Base-by-base conservation (phyloP, 192 early-diverging fungal genomes). In the Coemansia pectinata region DNA sequence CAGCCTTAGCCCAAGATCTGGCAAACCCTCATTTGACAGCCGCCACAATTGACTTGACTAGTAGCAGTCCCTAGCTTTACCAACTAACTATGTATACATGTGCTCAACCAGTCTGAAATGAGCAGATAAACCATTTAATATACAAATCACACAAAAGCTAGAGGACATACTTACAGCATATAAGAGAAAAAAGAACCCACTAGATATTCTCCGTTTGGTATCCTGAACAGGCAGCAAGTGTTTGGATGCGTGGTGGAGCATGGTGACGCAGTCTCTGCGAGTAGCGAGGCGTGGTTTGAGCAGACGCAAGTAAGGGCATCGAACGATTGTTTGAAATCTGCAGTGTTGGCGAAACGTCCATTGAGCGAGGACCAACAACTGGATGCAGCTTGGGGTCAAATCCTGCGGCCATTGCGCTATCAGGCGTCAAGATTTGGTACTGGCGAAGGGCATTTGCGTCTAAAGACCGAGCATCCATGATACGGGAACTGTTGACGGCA, bases 351-450 rank as follows among this genome's bases (percentile, higher is more conserved):
- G 62, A 71, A 12, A 76, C 67, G 12, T 76, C 70, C 79, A 81
- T 76, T 25, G 74, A 60, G 27, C 36, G 63, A 6, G 79, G 79
- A 6, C 71, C 65, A 12, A 73, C 71, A 4, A 77, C 74, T 0
- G 74, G 79, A 17, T 77, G 71, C 39, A 81, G 66, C 69, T 76
- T 77, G 25, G 79, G 57, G 14, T 76, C 67, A 41, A 66, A 71
- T 23, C 36, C 10, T 11, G 50, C 19, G 4, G 67, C 34, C 7
- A 44, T 36, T 6, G 73, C 70, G 6, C 10, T 52, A 9, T 52
- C 23, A 23, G 50, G 50, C 21, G 50, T 25, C 50, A 52, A 23
- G 9, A 8, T 11, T 25, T 52, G 7, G 25, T 14, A 65, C 25
- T 48, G 63, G 15, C 8, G 47, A 29, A 8, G 14, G 5, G 36